Evolutionary conservation across 345 rosid species (phyloP).

Genomic region (Boechera stricta): DNA sequence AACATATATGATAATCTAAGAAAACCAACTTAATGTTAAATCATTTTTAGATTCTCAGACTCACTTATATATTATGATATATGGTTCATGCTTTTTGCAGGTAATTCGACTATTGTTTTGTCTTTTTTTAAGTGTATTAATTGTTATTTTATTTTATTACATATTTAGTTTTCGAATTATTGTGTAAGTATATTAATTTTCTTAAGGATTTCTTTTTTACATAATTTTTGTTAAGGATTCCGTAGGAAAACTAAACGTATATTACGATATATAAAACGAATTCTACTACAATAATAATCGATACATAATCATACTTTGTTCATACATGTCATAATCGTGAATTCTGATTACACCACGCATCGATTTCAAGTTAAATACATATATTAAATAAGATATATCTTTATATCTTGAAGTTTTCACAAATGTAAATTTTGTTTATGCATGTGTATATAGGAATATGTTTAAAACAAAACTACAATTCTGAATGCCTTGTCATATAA

Average conservation of each 20-base stretch:
- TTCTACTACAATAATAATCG: background rate
- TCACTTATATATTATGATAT: constrained; percentile 17
- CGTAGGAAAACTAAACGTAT: background rate
- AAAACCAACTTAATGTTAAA: background rate
- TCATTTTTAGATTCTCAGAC: background rate
- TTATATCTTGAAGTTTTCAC: background rate
- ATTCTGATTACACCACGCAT: no score
- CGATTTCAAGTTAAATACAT: background rate
- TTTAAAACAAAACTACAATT: background rate
- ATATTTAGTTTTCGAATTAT: background rate
- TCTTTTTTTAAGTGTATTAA: background rate
- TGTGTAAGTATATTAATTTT: constrained; percentile 11
- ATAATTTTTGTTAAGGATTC: background rate
- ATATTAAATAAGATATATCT: background rate
- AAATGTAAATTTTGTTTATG: background rate
- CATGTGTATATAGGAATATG: no score
- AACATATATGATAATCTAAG: background rate
- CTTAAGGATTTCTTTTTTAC: background rate
- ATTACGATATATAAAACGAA: background rate
- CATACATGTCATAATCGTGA: no score
- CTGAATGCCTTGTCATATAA: background rate
- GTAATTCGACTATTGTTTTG: constrained; percentile 17
- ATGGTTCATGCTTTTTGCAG: constrained; percentile 35
- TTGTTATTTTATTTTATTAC: background rate
- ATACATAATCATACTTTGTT: background rate